Evolutionary conservation across 2,329 filamentous ascomycete species (phyloP), one percentile per base, ranked within the genome.

Genomic region (Verticillium dahliae): DNA sequence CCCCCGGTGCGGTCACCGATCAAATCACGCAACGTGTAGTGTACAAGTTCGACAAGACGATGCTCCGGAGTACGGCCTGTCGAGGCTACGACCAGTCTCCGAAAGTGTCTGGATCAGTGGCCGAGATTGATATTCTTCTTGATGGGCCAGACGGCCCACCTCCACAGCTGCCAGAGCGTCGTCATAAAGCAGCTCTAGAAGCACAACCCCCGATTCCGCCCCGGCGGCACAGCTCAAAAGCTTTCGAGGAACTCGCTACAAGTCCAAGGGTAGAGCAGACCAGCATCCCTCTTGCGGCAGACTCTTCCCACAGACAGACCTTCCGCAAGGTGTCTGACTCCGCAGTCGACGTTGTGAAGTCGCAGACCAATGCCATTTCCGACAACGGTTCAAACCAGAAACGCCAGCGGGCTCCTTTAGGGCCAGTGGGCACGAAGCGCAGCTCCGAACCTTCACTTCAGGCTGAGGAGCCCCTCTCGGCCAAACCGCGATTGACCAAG

Each of bases 1-100:
- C 62, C 11, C 65, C 55, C 61, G 62, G 9, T 68, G 61, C 58
- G 66, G 66, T 60, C 34, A 69, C 69, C 4, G 64, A 68, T 7
- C 62, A 68, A 2, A 69, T 74, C 2, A 78, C 75, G 0, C 85
- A 85, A 63, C 80, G 84, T 18, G 79, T 87, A 3, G 85, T 88
- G 0, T 88, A 88, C 67, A 80, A 80, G 38, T 80, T 85, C 65
- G 82, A 79, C 65, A 83, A 78, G 63, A 85, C 80, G 67, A 84
- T 73, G 67, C 74, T 79, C 34, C 75, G 72, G 50, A 80, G 69
- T 15, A 80, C 76, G 37, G 74, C 72, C 27, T 73, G 79, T 37
- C 71, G 72, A 34, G 66, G 65, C 1, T 66, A 70, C 41, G 72
- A 69, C 11, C 73, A 74, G 7, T 68, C 73, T 34, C 70, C 73